phyloP scores from a whole-genome alignment of 83 land plant genomes.

The Diphasiastrum complanatum region DNA sequence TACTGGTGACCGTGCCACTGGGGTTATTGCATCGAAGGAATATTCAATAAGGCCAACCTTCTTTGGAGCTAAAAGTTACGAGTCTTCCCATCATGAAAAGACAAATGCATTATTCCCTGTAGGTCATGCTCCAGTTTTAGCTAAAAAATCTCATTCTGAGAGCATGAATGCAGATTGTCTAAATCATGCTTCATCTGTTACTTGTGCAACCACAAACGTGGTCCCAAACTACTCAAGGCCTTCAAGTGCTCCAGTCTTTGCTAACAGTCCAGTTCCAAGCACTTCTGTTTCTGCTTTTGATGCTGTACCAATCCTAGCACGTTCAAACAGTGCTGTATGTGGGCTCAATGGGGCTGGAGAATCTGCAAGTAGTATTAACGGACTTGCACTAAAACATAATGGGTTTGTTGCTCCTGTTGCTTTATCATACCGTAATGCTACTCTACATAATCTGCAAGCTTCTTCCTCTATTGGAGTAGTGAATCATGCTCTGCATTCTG shows the following conservation, averaged over 20 bases:
- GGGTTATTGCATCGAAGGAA: too few species aligned
- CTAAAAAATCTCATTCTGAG: background rate
- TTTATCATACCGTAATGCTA: constrained; percentile 81
- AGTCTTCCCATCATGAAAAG: too few species aligned
- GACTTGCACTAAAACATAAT: constrained; percentile 3
- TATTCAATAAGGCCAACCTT: too few species aligned
- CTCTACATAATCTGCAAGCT: constrained; percentile 39
- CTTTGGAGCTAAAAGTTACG: too few species aligned
- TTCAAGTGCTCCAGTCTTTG: constrained; percentile 68
- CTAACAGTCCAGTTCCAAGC: constrained; percentile 44
- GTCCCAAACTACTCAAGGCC: constrained; percentile 57
- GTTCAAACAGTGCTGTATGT: constrained; percentile 81
- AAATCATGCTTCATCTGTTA: constrained; percentile 1
- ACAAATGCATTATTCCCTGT: too few species aligned
- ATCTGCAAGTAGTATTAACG: constrained; percentile 8
- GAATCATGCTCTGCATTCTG: constrained; percentile 10
- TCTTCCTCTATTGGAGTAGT: constrained; percentile 9
- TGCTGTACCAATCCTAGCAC: constrained; percentile 45
- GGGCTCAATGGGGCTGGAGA: constrained; percentile 45
- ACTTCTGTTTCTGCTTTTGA: constrained; percentile 37
- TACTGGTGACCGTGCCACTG: too few species aligned
- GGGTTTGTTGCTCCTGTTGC: constrained; percentile 29
- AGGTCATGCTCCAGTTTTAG: too few species aligned
- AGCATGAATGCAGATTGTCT: background rate
- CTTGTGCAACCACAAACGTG: constrained; percentile 16